Conservation (phyloP, 2,329 filamentous ascomycete genomes). For the Lasiodiplodia sp. region DNA sequence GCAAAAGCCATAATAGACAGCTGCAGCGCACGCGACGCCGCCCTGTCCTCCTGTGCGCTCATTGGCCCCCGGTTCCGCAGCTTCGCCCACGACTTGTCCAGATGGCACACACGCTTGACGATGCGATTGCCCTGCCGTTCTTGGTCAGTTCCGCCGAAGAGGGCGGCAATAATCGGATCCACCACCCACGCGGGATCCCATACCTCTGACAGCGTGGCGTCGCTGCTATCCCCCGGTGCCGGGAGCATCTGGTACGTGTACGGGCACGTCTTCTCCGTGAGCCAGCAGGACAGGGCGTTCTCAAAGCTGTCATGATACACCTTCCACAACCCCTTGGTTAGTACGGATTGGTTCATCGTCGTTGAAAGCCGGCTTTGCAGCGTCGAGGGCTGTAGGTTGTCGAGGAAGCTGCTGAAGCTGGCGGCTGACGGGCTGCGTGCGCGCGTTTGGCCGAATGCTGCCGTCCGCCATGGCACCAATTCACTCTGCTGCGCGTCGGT, state of each 20-base stretch:
- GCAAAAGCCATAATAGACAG: conserved; percentile 61
- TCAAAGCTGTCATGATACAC: conserved; percentile 64
- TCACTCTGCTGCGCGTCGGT: conserved; percentile 30
- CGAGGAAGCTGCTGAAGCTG: conserved; percentile 20
- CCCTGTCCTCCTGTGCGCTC: conserved; percentile 52
- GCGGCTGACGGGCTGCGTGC: conserved; percentile 8
- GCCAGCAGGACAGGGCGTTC: conserved; percentile 61
- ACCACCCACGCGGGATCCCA: conserved; percentile 52
- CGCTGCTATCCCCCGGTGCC: conserved; percentile 33
- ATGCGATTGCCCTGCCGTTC: conserved; percentile 50
- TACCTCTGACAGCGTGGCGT: conserved; percentile 38
- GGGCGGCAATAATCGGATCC: background rate
- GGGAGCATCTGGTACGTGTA: conserved; percentile 45
- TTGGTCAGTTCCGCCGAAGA: background rate
- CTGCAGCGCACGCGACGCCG: conserved; percentile 56
- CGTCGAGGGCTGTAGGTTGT: conserved; percentile 14
- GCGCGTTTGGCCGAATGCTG: background rate
- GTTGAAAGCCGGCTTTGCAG: conserved; percentile 39
- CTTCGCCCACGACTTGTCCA: conserved; percentile 55
- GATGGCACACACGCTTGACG: conserved; percentile 57
- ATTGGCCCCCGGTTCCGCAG: conserved; percentile 50
- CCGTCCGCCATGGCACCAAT: conserved; percentile 28
- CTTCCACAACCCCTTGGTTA: conserved; percentile 54
- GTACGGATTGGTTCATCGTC: conserved; percentile 47
- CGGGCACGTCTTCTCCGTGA: conserved; percentile 62